phyloP scores from a whole-genome alignment of 805 yeast genomes.

The Starmerella sirachaensis region DNA sequence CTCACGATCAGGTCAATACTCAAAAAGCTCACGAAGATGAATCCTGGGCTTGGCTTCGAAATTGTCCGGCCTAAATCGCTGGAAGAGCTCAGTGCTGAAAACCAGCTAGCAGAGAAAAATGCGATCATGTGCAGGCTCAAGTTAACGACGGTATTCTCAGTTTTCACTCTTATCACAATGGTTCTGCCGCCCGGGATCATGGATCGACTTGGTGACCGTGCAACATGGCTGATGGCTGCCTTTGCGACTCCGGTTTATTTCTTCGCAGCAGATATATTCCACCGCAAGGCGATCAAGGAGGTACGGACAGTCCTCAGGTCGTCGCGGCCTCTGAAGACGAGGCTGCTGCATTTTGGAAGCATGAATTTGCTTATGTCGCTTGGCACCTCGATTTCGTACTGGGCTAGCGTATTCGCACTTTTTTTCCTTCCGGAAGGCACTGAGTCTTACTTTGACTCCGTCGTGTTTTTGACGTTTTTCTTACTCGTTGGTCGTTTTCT shows the following conservation, averaged over 20 bases:
- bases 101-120: constrained; percentile 22
- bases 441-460: constrained; percentile 68
- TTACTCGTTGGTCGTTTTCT: constrained; percentile 57
- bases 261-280: constrained; percentile 63
- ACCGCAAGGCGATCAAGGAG: constrained; percentile 52
- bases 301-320: constrained; percentile 33
- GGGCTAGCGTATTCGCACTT: constrained; percentile 51
- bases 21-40: constrained; percentile 36
- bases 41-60: constrained; percentile 39
- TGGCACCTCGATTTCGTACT: constrained; percentile 63
- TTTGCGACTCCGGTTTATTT: constrained; percentile 64
- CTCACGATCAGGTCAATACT: constrained; percentile 45
- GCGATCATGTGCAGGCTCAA: constrained; percentile 39
- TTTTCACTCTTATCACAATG: constrained; percentile 45
- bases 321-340: constrained; percentile 33
- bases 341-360: constrained; percentile 61
- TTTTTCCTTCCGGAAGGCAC: constrained; percentile 32
- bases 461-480: constrained; percentile 62
- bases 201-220: too few species aligned
- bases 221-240: constrained; percentile 45
- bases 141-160: constrained; percentile 43
- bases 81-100: constrained; percentile 50
- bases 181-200: too few species aligned
- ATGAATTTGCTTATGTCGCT: constrained; percentile 63
- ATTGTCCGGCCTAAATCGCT: constrained; percentile 44